A percentile compares a stretch with the other conserved stretches of the same genome.
These are phyloP conservation scores for Calocybe gangraenosa DNA, from an alignment of 768 basidiomycete species.

Conservation along the genomic window DNA sequence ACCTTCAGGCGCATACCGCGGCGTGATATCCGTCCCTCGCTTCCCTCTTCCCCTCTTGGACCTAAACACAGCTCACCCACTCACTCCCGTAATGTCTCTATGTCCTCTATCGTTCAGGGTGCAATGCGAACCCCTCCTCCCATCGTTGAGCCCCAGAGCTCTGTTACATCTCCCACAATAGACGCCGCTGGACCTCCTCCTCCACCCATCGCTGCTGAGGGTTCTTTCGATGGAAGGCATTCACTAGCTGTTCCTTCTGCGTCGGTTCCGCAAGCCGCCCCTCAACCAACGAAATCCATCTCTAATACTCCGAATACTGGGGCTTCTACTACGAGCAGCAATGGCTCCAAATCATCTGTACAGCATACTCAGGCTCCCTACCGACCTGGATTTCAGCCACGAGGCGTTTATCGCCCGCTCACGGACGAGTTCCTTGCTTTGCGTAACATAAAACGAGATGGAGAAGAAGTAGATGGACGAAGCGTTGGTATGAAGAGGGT, in stretches of 20 bases:
- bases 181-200: too few species aligned
- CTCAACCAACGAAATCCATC: background rate
- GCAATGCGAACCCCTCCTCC: background rate
- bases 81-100: slow-evolving; percentile 14
- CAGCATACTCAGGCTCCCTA: slow-evolving; percentile 55
- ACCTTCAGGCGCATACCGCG: slow-evolving; percentile 48
- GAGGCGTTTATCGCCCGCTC: slow-evolving; percentile 71
- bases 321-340: background rate
- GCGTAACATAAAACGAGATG: slow-evolving; percentile 35
- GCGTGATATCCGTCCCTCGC: slow-evolving; percentile 29
- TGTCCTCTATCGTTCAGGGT: slow-evolving; percentile 6
- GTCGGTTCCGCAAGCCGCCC: background rate
- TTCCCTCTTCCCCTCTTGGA: slow-evolving; percentile 29
- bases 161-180: background rate
- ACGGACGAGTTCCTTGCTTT: slow-evolving; percentile 77
- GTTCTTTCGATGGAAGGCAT: background rate
- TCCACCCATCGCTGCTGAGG: background rate
- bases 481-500: slow-evolving; percentile 43
- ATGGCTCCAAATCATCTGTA: background rate
- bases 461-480: slow-evolving; percentile 26
- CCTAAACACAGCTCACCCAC: slow-evolving; percentile 16
- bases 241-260: background rate
- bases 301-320: background rate
- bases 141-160: background rate
- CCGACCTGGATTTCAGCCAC: slow-evolving; percentile 91